A percentile compares a stretch with the other conserved stretches of the same genome.
Evolutionary conservation across 257 asterid species (phyloP).

Genomic region (Primulina eburnea): DNA sequence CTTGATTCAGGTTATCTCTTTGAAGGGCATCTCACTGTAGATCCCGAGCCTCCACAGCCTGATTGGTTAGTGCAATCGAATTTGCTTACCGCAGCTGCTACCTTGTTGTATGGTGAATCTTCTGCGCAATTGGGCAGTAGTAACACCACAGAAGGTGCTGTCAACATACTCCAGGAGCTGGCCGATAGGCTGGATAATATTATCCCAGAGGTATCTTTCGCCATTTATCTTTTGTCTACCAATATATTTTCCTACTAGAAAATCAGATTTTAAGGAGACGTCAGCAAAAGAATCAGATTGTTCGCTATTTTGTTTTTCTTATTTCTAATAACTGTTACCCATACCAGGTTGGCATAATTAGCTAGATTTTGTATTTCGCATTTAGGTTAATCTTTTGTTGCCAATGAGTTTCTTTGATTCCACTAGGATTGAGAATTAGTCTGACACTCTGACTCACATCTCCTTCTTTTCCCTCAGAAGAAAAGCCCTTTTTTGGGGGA

Average conservation of each 20-base stretch:
- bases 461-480: too few relatives aligned
- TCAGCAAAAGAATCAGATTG: not conserved
- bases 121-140: slow-evolving; percentile 41
- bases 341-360: not conserved
- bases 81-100: slow-evolving; percentile 66
- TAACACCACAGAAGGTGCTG: slow-evolving; percentile 40
- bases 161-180: slow-evolving; percentile 46
- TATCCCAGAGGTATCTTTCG: slow-evolving; percentile 69
- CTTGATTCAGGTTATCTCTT: slow-evolving; percentile 72
- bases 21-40: slow-evolving; percentile 98
- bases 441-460: not conserved
- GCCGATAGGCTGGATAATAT: slow-evolving; percentile 55
- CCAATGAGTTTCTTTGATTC: not conserved
- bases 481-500: not conserved
- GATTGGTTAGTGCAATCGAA: slow-evolving; percentile 73
- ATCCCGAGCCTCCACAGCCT: slow-evolving; percentile 92
- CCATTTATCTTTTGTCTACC: not conserved
- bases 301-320: not conserved
- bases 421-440: not conserved
- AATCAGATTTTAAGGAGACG: not conserved
- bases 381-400: too few relatives aligned
- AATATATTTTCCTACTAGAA: not conserved
- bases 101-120: slow-evolving; percentile 62
- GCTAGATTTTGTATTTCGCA: not conserved
- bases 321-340: not conserved